Evolutionary conservation across 345 rosid species (phyloP).

Genomic region (Gossypium herbaceum): DNA sequence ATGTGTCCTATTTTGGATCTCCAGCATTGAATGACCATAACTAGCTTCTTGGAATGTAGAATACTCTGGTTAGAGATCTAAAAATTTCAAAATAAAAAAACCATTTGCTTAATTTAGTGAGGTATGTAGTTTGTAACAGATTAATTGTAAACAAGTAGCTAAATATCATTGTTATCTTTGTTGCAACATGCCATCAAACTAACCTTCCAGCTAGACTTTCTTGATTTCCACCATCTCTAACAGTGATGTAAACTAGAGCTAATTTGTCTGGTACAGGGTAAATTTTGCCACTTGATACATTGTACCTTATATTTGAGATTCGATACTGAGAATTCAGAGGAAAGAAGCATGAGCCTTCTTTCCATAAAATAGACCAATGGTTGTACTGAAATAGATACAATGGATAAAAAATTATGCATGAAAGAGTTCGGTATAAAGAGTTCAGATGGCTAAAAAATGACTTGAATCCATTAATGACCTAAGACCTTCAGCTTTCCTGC

Average conservation of each 20-base stretch:
- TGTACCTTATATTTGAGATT: slow-evolving; percentile 66
- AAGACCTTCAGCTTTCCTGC: slow-evolving; percentile 69
- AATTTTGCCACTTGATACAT: slow-evolving; percentile 57
- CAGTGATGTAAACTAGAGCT: slow-evolving; percentile 81
- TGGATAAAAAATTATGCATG: too few species aligned
- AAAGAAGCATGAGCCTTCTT: neutral
- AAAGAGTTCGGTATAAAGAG: slow-evolving; percentile 6
- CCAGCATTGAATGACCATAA: slow-evolving; percentile 82
- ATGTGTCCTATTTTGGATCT: slow-evolving; percentile 76
- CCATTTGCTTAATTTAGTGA: too few species aligned
- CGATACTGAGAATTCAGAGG: slow-evolving; percentile 48
- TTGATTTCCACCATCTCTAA: slow-evolving; percentile 95
- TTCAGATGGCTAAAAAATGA: slow-evolving; percentile 70
- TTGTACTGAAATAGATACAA: neutral
- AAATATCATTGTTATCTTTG: too few species aligned
- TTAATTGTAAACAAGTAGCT: too few species aligned
- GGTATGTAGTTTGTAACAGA: too few species aligned
- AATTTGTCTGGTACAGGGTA: slow-evolving; percentile 67
- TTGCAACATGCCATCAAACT: neutral
- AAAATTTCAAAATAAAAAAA: slow-evolving; percentile 39
- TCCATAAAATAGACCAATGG: neutral
- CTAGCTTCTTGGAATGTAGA: slow-evolving; percentile 95
- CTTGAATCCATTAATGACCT: slow-evolving; percentile 85
- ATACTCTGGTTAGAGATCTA: slow-evolving; percentile 80
- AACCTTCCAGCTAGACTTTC: neutral